Conservation (phyloP, 768 basidiomycete species). For the Pisolithus marmoratus region DNA sequence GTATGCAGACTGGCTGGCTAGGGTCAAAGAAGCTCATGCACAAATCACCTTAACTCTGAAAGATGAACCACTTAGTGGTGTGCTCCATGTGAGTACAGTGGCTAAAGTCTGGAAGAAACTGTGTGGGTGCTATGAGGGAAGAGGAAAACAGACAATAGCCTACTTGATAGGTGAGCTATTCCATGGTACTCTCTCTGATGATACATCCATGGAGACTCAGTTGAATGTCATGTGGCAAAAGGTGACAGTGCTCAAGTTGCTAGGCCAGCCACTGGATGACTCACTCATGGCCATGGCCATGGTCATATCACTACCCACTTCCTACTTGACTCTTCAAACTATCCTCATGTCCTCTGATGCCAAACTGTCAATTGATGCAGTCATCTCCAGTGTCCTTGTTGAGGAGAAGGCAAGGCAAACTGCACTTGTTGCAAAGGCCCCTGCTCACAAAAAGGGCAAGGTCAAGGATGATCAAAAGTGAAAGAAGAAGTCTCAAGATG, state of each 20-base stretch:
- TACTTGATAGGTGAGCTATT: constrained; percentile 21
- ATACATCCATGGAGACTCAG: constrained; percentile 12
- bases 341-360: constrained; percentile 12
- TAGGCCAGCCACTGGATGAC: constrained; percentile 13
- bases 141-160: constrained; percentile 15
- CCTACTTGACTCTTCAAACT: constrained; percentile 14
- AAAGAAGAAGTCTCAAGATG: not conserved
- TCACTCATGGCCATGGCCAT: constrained; percentile 17
- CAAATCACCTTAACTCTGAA: constrained; percentile 21
- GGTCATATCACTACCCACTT: constrained; percentile 15
- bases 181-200: constrained; percentile 14
- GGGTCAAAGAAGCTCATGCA: constrained; percentile 12
- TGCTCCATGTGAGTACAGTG: not conserved
- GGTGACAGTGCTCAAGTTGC: constrained; percentile 6
- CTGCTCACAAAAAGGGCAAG: no score
- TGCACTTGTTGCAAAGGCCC: no score
- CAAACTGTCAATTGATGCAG: not conserved
- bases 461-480: no score
- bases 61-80: constrained; percentile 20
- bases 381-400: no score
- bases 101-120: constrained; percentile 17
- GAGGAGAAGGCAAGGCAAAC: no score
- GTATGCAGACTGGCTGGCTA: not conserved
- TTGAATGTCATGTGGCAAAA: constrained; percentile 16
- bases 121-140: constrained; percentile 13